phyloP scores from a whole-genome alignment of 2,329 filamentous ascomycete species.

The Onygenales sp. region DNA sequence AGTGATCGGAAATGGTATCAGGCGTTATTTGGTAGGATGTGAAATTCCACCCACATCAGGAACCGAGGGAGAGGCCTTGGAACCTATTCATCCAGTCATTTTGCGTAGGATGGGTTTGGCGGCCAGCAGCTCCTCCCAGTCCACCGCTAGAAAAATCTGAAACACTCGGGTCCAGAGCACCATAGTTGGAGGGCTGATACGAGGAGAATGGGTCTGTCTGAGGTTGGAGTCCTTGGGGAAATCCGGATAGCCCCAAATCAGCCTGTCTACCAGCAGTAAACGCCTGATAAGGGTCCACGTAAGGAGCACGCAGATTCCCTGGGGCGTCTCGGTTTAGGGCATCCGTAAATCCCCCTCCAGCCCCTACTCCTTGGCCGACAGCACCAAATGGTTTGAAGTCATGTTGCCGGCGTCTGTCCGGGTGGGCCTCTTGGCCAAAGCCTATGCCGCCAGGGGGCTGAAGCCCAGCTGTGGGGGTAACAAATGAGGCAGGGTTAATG shows the following conservation, averaged over 20 bases:
- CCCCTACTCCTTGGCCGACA: conserved; percentile 9
- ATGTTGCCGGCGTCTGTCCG: conserved; percentile 32
- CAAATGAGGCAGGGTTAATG: conserved; percentile 94
- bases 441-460: conserved; percentile 60
- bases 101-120: conserved; percentile 24
- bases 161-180: conserved; percentile 29
- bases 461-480: conserved; percentile 63
- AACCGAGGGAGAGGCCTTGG: conserved; percentile 64
- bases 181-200: conserved; percentile 22
- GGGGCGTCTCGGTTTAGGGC: conserved; percentile 17
- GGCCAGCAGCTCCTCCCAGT: conserved; percentile 15
- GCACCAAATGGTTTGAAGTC: conserved; percentile 22
- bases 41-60: conserved; percentile 19
- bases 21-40: neutral
- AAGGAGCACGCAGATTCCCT: conserved; percentile 23
- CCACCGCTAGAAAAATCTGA: conserved; percentile 24
- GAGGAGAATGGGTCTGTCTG: conserved; percentile 28
- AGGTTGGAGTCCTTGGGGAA: conserved; percentile 15
- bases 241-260: conserved; percentile 21
- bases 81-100: conserved; percentile 56
- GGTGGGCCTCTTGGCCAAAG: conserved; percentile 33
- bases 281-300: conserved; percentile 28
- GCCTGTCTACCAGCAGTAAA: conserved; percentile 22
- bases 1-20: neutral
- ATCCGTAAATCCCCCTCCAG: conserved; percentile 11